Base-by-base conservation (phyloP, 73 alveolate species). In the Paramecium sonneborni region DNA sequence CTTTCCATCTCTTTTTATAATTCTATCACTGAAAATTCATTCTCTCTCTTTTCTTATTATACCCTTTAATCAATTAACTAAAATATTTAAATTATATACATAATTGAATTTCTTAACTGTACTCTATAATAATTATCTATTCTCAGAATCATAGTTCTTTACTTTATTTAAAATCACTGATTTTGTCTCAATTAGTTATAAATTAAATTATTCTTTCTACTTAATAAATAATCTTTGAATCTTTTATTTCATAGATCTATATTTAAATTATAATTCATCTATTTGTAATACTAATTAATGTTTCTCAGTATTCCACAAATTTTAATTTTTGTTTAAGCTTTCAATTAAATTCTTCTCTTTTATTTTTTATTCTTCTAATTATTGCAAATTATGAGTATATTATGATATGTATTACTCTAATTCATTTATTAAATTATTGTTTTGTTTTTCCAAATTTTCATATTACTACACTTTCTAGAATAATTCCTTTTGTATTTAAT, bases 401-500 rank as follows among this genome's bases (percentile, higher is more conserved):
- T 79, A 23, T 3, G 23, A n/a, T 10, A 79, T 23, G 41, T 79
- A 30, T 24, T 43, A 20, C 18, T 79, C 69, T 79, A 79, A 41
- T 26, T 79, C 90, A 15, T 38, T 15, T 11, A 79, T 46, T 18
- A 79, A 46, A 18, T 32, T 20, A 21, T 2, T 26, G 24, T 79
- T 79, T 24, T 79, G 41, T 20, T 79, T 79, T 79, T 79, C 55
- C 20, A 79, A 6, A 5, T 20, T 30, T 21, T 79, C 90, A 38
- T 21, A 20, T 23, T 79, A 79, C 14, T 38, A 14, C 5, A 20
- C 11, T 18, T 46, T 39, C 10, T 28, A 38, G 5, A 43, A 2
- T 79, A 30, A 21, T 79, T 79, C 90, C 18, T 79, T 79, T 79
- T 79, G n/a, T 7, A 79, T 14, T 79, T 79, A 44, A 38, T 20